Conservation (phyloP, 352 stramenopile genomes). For the Globisporangium apiculatum region DNA sequence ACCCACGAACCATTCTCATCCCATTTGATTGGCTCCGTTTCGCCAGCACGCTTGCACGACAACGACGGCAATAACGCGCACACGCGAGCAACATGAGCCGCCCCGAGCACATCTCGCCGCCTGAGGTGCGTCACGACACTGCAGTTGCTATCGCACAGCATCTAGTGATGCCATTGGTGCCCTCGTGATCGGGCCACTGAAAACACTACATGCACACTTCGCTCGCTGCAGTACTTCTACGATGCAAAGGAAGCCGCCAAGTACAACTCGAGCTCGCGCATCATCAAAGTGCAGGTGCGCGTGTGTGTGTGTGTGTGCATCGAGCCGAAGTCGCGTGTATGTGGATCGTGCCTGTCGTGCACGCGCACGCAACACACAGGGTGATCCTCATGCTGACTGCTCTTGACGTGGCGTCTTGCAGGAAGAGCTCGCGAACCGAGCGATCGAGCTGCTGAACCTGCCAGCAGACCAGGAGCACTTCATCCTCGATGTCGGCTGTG, state of each 20-base stretch:
- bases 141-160: background rate
- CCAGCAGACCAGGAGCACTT: slow-evolving; percentile 80
- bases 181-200: no score
- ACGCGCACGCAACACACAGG: background rate
- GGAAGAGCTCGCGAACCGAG: slow-evolving; percentile 93
- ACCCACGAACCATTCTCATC: background rate
- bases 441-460: slow-evolving; percentile 96
- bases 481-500: slow-evolving; percentile 96
- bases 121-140: slow-evolving; percentile 41
- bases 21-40: slow-evolving; percentile 20
- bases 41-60: background rate
- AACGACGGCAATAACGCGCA: slow-evolving; percentile 1
- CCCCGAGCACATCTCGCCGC: slow-evolving; percentile 79
- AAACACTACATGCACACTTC: no score
- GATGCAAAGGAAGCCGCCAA: slow-evolving; percentile 90
- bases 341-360: background rate
- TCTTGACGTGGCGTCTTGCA: slow-evolving; percentile 6
- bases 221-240: slow-evolving; percentile 78
- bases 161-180: no score
- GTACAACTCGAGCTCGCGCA: slow-evolving; percentile 91
- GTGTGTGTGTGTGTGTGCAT: background rate
- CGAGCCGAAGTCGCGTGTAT: background rate
- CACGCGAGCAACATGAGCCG: slow-evolving; percentile 54
- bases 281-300: slow-evolving; percentile 88
- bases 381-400: background rate